phyloP scores from a whole-genome alignment of 2,329 filamentous ascomycete genomes.

The Phyllosticta citriasiana region DNA sequence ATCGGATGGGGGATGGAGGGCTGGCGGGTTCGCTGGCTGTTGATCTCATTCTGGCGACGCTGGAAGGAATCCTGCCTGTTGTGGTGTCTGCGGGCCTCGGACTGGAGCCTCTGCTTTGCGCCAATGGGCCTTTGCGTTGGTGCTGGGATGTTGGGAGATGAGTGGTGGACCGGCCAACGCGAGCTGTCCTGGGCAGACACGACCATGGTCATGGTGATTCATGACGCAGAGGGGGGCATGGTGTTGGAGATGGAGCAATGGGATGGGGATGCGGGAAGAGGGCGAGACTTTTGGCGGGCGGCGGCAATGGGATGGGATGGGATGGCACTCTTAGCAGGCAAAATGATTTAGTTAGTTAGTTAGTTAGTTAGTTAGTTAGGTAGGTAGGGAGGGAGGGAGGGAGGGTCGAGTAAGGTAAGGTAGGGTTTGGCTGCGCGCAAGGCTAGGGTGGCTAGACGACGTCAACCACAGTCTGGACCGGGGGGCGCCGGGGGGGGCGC shows the following conservation, averaged over 20 bases:
- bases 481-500: too few relatives aligned
- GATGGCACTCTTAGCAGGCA: too few relatives aligned
- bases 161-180: conserved; percentile 19
- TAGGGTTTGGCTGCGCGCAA: background rate
- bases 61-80: conserved; percentile 10
- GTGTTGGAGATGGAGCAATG: background rate
- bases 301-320: background rate
- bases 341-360: background rate
- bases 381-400: too few relatives aligned
- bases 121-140: conserved; percentile 17
- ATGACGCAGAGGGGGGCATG: background rate
- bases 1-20: conserved; percentile 25
- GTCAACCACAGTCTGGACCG: conserved; percentile 9
- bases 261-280: background rate
- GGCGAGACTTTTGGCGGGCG: background rate
- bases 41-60: conserved; percentile 27
- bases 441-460: background rate
- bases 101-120: conserved; percentile 18
- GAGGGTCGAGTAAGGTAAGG: background rate
- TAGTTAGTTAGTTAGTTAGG: background rate
- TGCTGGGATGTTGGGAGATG: conserved; percentile 18
- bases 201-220: conserved; percentile 18
- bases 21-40: conserved; percentile 24
- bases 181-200: conserved; percentile 20
- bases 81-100: conserved; percentile 3